Evolutionary conservation across 768 basidiomycete genomes (phyloP).

Genomic region (Mycena alexandri): DNA sequence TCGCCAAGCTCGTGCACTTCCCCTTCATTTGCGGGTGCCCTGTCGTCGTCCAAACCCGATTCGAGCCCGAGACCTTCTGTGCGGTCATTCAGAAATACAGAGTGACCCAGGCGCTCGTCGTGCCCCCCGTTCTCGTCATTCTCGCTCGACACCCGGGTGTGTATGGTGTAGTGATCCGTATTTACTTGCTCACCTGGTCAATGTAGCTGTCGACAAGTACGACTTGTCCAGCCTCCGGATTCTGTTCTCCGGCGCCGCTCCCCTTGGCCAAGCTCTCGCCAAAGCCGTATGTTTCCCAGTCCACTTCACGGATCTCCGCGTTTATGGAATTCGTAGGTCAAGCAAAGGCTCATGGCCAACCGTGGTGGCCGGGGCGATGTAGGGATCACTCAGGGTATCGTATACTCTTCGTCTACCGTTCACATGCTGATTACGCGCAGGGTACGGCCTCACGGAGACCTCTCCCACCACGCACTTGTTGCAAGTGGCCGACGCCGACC

Average conservation of each 20-base stretch:
- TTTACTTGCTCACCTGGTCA: neutral
- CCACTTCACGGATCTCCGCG: neutral
- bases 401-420: neutral
- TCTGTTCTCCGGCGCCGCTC: slow-evolving; percentile 85
- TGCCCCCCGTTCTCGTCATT: slow-evolving; percentile 88
- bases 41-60: slow-evolving; percentile 71
- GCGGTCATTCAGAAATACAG: slow-evolving; percentile 73
- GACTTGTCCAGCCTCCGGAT: slow-evolving; percentile 70
- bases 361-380: slow-evolving; percentile 57
- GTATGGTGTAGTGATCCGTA: slow-evolving; percentile 37
- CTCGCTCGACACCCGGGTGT: slow-evolving; percentile 77
- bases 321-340: slow-evolving; percentile 46
- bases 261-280: slow-evolving; percentile 75
- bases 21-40: slow-evolving; percentile 65
- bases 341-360: slow-evolving; percentile 50
- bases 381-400: slow-evolving; percentile 65
- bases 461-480: slow-evolving; percentile 78
- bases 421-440: slow-evolving; percentile 47
- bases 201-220: slow-evolving; percentile 71
- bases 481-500: slow-evolving; percentile 52
- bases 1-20: slow-evolving; percentile 72
- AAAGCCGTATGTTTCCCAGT: slow-evolving; percentile 52
- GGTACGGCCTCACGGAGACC: slow-evolving; percentile 87
- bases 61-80: slow-evolving; percentile 80
- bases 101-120: slow-evolving; percentile 69